Conservation (phyloP, 768 basidiomycete species). For the Kwoniella dejecticola region DNA sequence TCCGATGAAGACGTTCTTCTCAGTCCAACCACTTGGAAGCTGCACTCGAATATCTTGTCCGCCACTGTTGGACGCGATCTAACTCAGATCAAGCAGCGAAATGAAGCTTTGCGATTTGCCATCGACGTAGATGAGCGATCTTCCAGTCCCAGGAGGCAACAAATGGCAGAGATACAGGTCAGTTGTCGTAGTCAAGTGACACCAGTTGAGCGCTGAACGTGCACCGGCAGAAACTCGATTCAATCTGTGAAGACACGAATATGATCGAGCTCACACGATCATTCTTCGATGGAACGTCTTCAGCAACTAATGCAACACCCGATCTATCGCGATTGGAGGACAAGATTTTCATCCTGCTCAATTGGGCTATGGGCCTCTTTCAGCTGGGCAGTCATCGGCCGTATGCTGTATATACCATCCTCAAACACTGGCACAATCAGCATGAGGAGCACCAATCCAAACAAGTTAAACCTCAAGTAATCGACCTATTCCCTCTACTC, state of each 20-base stretch:
- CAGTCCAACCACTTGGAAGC: constrained; percentile 35
- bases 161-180: constrained; percentile 47
- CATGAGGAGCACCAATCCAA: constrained; percentile 29
- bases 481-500: constrained; percentile 42
- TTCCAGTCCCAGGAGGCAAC: constrained; percentile 43
- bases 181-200: constrained; percentile 10
- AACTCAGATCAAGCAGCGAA: constrained; percentile 16
- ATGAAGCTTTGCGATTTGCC: constrained; percentile 28
- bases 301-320: constrained; percentile 25
- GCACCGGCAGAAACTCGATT: constrained; percentile 42
- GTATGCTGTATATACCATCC: constrained; percentile 44
- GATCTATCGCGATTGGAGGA: constrained; percentile 39
- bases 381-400: constrained; percentile 47
- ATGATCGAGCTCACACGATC: constrained; percentile 43
- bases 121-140: constrained; percentile 25
- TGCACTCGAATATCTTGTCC: constrained; percentile 18
- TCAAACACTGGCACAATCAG: constrained; percentile 42
- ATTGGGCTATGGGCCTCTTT: constrained; percentile 49
- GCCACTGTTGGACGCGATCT: not conserved
- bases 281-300: constrained; percentile 42
- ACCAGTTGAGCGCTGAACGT: not conserved
- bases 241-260: constrained; percentile 42
- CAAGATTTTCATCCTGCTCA: constrained; percentile 43
- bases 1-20: constrained; percentile 32
- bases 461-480: constrained; percentile 7